A percentile compares a stretch with the other conserved stretches of the same genome.
Evolutionary conservation across 2,329 filamentous ascomycete genomes (phyloP).

Genomic region (Cladosporium sphaerospermum): DNA sequence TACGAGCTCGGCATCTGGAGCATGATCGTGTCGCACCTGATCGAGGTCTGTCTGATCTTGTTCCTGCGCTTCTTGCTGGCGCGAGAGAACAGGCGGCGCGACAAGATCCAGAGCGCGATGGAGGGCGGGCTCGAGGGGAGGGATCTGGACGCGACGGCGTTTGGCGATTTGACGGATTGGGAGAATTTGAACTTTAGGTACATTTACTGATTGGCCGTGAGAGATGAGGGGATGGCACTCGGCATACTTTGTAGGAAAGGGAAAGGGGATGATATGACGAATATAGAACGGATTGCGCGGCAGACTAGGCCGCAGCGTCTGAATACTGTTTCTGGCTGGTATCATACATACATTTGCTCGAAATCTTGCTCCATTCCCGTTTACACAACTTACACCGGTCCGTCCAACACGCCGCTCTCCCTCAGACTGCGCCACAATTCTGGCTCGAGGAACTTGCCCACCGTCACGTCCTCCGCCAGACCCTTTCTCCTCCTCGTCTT

Average conservation of each 20-base stretch:
- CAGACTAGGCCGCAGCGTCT: background rate
- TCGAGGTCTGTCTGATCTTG: constrained; percentile 45
- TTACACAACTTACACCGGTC: constrained; percentile 1
- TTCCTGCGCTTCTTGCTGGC: constrained; percentile 43
- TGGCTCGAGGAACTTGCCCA: constrained; percentile 92
- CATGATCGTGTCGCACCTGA: constrained; percentile 50
- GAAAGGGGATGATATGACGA: no score
- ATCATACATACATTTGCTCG: constrained; percentile 1
- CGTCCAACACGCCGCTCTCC: constrained; percentile 10
- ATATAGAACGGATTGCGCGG: no score
- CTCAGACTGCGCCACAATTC: constrained; percentile 60
- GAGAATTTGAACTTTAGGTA: constrained; percentile 54
- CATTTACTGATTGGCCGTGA: background rate
- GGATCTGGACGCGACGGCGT: constrained; percentile 39
- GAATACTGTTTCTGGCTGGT: background rate
- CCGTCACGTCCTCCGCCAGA: constrained; percentile 87
- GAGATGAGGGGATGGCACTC: no score
- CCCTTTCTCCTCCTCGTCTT: constrained; percentile 94
- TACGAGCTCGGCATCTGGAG: constrained; percentile 56
- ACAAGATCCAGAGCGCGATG: constrained; percentile 42
- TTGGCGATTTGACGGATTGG: constrained; percentile 55
- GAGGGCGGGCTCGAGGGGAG: constrained; percentile 33
- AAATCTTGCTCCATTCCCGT: background rate
- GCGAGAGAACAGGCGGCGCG: constrained; percentile 45
- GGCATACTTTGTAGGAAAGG: no score